A percentile compares a stretch with the other conserved stretches of the same genome.
These are phyloP conservation scores for Inonotus hispidus DNA, from an alignment of 1,284 basidiomycete genomes.

Conservation along the genomic window DNA sequence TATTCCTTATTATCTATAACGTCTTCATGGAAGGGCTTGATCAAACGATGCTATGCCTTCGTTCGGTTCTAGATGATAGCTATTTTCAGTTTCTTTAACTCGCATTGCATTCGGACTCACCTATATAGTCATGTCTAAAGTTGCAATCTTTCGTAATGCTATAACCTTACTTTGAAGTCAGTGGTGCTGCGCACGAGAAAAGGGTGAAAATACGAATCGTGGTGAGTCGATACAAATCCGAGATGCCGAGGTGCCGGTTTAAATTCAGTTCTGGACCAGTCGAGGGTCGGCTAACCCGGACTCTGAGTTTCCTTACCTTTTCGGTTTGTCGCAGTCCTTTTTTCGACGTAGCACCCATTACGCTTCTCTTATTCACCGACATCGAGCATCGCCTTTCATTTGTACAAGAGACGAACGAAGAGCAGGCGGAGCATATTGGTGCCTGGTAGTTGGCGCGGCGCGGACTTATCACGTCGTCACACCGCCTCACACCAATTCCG, in stretches of 20 bases:
- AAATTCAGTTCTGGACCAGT: not conserved
- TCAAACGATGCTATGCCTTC: too few species aligned
- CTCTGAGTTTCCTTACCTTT: too few species aligned
- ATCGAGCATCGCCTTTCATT: too few species aligned
- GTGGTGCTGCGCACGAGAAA: not conserved
- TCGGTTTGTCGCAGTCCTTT: too few species aligned
- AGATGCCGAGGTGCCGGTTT: not conserved
- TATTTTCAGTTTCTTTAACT: not conserved
- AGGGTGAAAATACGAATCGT: not conserved
- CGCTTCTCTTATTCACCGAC: too few species aligned
- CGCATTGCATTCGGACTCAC: too few species aligned
- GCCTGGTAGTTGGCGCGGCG: not conserved
- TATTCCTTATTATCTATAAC: slow-evolving; percentile 77
- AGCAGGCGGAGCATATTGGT: not conserved
- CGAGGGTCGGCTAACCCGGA: not conserved
- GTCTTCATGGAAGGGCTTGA: not conserved
- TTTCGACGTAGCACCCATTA: too few species aligned
- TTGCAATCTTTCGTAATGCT: too few species aligned
- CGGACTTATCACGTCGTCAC: not conserved
- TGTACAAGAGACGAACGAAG: too few species aligned
- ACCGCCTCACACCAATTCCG: slow-evolving; percentile 3
- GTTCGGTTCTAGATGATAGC: too few species aligned
- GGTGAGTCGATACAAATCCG: not conserved
- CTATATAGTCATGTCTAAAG: too few species aligned
- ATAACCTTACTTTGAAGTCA: not conserved